These are phyloP conservation scores for Talaromyces piceae DNA, from an alignment of 2,329 filamentous ascomycete species.

Conservation along the genomic window DNA sequence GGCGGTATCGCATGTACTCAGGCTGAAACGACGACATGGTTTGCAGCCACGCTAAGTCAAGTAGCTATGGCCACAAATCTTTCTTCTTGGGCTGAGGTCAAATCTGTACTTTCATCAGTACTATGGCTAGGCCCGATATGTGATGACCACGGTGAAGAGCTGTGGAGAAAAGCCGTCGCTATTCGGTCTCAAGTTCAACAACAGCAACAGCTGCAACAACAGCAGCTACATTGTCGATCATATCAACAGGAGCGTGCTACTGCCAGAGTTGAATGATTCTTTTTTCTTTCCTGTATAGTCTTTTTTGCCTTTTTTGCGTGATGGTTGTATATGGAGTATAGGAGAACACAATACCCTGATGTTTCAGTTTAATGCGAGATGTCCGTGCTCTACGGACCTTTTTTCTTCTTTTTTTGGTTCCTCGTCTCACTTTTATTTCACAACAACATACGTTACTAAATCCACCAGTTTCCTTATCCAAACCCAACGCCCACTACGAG, in stretches of 20 bases:
- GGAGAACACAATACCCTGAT: not conserved
- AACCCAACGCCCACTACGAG: not conserved
- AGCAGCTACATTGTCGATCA: not conserved
- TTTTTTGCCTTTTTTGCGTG: not conserved
- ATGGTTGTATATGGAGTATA: not conserved
- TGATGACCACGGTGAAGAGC: conserved; percentile 16
- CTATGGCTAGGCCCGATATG: conserved; percentile 18
- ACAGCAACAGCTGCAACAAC: conserved; percentile 6
- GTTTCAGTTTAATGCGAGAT: not conserved
- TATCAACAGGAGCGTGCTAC: not conserved
- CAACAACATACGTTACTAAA: not conserved
- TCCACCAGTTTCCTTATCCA: too few relatives aligned
- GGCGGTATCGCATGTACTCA: conserved; percentile 18
- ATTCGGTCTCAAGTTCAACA: conserved; percentile 7
- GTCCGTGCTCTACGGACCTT: not conserved
- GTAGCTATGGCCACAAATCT: conserved; percentile 13
- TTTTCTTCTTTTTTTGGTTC: not conserved
- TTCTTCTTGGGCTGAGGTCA: conserved; percentile 14
- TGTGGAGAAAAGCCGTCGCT: conserved; percentile 13
- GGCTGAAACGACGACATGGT: conserved; percentile 15
- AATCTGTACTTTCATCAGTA: conserved; percentile 14
- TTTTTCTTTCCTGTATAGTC: not conserved
- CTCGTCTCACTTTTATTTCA: not conserved
- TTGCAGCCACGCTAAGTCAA: conserved; percentile 13
- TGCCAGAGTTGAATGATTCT: not conserved